phyloP scores from a whole-genome alignment of 2,329 filamentous ascomycete species.

The Cryphonectria japonica region DNA sequence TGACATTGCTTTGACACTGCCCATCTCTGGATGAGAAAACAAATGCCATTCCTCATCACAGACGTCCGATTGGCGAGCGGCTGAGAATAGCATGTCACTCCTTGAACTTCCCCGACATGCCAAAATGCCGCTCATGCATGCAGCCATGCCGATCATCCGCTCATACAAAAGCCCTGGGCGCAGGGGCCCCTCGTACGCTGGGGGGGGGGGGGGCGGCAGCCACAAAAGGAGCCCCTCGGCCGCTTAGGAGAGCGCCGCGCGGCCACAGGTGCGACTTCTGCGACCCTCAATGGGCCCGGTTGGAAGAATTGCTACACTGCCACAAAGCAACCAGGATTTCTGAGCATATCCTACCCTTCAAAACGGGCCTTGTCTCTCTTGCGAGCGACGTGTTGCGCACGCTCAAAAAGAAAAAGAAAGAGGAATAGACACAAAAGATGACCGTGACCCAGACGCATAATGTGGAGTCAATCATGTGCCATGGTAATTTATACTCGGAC shows the following conservation, averaged over 20 bases:
- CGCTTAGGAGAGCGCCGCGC: conserved; percentile 7
- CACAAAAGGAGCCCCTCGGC: conserved; percentile 1
- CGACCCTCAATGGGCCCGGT: background rate
- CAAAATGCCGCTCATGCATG: conserved; percentile 1
- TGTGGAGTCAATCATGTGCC: conserved; percentile 14
- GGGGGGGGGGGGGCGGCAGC: background rate
- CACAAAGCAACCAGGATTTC: background rate
- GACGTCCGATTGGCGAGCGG: background rate
- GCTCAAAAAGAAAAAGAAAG: background rate
- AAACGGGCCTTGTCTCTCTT: background rate
- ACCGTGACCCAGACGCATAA: background rate
- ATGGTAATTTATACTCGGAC: background rate
- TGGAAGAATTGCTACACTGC: background rate
- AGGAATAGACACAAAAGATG: background rate
- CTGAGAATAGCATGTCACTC: background rate
- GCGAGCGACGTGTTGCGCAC: background rate
- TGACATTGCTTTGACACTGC: background rate
- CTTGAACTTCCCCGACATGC: background rate
- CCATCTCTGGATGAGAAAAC: background rate
- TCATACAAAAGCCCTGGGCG: background rate
- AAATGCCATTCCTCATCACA: background rate
- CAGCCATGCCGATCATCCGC: conserved; percentile 4
- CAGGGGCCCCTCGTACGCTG: background rate
- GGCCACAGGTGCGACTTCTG: background rate
- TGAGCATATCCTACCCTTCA: background rate